A percentile compares a stretch with the other conserved stretches of the same genome.
phyloP scores from a whole-genome alignment of 1,139 yeast species.

The Geotrichum citri-aurantii region DNA sequence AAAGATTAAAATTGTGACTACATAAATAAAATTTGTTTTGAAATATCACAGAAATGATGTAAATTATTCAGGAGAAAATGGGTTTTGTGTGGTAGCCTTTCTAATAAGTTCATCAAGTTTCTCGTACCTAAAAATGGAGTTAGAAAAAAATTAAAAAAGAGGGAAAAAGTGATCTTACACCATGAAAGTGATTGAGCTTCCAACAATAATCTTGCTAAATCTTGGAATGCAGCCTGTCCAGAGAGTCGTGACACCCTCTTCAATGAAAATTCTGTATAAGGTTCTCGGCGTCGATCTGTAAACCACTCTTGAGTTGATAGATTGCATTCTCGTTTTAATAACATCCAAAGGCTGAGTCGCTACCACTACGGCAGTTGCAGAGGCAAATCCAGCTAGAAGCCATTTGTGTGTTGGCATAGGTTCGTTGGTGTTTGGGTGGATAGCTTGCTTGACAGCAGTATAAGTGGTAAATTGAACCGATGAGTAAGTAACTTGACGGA shows the following conservation, averaged over 20 bases:
- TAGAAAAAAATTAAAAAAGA: neutral
- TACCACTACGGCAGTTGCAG: slow-evolving; percentile 64
- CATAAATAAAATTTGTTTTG: neutral
- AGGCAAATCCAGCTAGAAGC: slow-evolving; percentile 37
- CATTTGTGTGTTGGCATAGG: slow-evolving; percentile 25
- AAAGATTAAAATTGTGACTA: no score
- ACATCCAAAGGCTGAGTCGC: slow-evolving; percentile 91
- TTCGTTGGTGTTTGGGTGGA: slow-evolving; percentile 35
- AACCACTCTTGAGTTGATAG: slow-evolving; percentile 53
- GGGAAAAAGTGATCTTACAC: slow-evolving; percentile 40
- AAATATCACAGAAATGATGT: neutral
- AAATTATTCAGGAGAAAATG: slow-evolving; percentile 38
- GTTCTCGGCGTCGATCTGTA: slow-evolving; percentile 65
- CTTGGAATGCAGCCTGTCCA: slow-evolving; percentile 84
- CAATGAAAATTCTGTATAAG: slow-evolving; percentile 61
- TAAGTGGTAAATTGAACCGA: slow-evolving; percentile 81
- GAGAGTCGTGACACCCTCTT: slow-evolving; percentile 51
- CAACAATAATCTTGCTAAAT: slow-evolving; percentile 66
- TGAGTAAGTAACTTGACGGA: slow-evolving; percentile 73
- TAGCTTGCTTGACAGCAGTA: slow-evolving; percentile 61
- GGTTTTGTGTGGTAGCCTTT: slow-evolving; percentile 46
- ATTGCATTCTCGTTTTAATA: slow-evolving; percentile 81
- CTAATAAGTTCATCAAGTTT: slow-evolving; percentile 25
- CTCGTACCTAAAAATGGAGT: slow-evolving; percentile 19
- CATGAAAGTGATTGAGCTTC: slow-evolving; percentile 73